Evolutionary conservation across 208 protist genomes (phyloP), one percentile per base, ranked within the genome.

Genomic region (Endotrypanum monterogeii): DNA sequence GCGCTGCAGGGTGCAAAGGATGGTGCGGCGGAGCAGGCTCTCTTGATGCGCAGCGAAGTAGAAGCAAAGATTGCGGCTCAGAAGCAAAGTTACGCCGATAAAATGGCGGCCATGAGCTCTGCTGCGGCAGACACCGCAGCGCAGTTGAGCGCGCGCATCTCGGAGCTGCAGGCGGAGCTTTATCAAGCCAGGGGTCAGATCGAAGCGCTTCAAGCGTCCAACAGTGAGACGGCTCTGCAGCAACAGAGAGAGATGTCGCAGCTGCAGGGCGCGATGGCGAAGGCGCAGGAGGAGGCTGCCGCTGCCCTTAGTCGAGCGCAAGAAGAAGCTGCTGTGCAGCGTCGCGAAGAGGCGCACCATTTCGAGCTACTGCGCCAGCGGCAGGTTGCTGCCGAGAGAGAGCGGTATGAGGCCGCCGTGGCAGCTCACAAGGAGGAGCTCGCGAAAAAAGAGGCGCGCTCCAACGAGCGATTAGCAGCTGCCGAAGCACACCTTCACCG

Each of bases 391-490:
- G 46, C 48, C 28, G 71, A 82, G 66, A 71, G 77, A 30, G 65
- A 70, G 70, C 76, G 76, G 25, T 80, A 69, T 57, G 79, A 79
- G 41, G 46, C 70, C 37, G 72, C 78, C 4, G 73, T 60, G 55
- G 73, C 73, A 50, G 69, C 61, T 14, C 69, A 79, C 55, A 66
- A 66, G 23, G 68, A 73, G 28, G 74, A 82, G 56, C 46, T 83
- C 11, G 69, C 74, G 44, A n/a, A 23, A n/a, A 65, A 83, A 3
- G 50, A 82, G 54, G 56, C 58, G 57, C 54, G 50, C 20, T 37
- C 57, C 41, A 50, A 57, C 37, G 54, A 76, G 65, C 68, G 62
- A 16, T 32, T 80, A 58, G 65, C 39, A 48, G 60, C 28, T 12
- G 67, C 55, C 54, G 72, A 71, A 68, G 39, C 25, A 67, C 72